Percentiles rank a stretch among this genome's conserved stretches.
phyloP scores from a whole-genome alignment of 345 rosid species.

The Moringa oleifera region DNA sequence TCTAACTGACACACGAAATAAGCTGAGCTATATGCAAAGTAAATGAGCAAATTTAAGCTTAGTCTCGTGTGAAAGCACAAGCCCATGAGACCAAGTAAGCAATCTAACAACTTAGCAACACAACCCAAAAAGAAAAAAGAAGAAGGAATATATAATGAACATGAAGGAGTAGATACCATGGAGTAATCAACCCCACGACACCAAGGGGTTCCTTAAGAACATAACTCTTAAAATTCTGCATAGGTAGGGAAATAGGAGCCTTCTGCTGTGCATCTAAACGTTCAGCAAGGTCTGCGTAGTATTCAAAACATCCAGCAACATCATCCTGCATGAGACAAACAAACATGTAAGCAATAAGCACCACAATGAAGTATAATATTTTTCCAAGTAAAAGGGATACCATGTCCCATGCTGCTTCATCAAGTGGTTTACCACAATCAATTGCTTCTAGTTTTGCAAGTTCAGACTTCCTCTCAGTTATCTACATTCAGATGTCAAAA shows the following conservation, averaged over 20 bases:
- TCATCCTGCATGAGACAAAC: slow-evolving; percentile 69
- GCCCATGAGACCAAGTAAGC: background rate
- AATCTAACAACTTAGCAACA: no score
- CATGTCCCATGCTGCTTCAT: slow-evolving; percentile 92
- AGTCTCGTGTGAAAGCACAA: background rate
- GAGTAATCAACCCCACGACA: slow-evolving; percentile 91
- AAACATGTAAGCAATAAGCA: slow-evolving; percentile 13
- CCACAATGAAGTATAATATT: slow-evolving; percentile 1
- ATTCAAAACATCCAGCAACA: slow-evolving; percentile 95
- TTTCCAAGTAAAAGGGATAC: slow-evolving; percentile 30
- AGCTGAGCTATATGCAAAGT: background rate
- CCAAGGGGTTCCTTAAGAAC: slow-evolving; percentile 91
- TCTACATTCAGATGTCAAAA: slow-evolving; percentile 32
- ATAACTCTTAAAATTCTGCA: slow-evolving; percentile 71
- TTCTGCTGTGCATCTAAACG: slow-evolving; percentile 86
- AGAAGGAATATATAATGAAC: background rate
- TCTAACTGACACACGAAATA: background rate
- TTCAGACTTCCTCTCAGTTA: slow-evolving; percentile 67
- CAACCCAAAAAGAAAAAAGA: background rate
- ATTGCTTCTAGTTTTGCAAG: slow-evolving; percentile 84
- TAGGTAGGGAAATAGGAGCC: slow-evolving; percentile 78
- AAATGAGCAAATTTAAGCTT: background rate
- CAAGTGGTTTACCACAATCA: slow-evolving; percentile 90
- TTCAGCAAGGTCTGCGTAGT: slow-evolving; percentile 94
- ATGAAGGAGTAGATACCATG: slow-evolving; percentile 54